Percentiles rank a stretch among this genome's conserved stretches.
Conservation (phyloP, 1,284 basidiomycete genomes). For the Pseudozyma thailandica region DNA sequence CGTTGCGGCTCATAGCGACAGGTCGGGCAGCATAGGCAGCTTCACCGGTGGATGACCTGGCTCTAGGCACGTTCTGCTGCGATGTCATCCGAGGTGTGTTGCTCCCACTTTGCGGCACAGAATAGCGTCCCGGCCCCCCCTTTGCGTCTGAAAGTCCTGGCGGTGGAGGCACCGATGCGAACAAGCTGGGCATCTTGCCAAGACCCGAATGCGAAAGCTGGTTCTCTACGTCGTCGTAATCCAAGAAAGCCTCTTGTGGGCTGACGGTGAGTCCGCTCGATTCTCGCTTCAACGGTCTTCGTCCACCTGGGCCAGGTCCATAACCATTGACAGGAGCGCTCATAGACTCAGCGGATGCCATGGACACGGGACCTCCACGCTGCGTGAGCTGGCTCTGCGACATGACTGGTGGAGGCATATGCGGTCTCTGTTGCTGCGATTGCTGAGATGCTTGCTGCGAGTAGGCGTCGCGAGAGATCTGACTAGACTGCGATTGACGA, state of each 20-base stretch:
- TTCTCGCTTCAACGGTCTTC: constrained; percentile 48
- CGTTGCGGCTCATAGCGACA: constrained; percentile 42
- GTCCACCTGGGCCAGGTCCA: constrained; percentile 12
- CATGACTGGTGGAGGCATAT: constrained; percentile 40
- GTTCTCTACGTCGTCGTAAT: constrained; percentile 54
- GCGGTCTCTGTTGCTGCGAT: constrained; percentile 19
- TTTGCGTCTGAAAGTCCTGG: constrained; percentile 44
- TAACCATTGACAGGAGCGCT: constrained; percentile 12
- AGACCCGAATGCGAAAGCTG: constrained; percentile 44
- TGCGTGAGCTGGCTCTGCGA: constrained; percentile 41
- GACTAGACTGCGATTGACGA: constrained; percentile 37
- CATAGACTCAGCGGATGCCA: constrained; percentile 25
- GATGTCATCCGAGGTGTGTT: constrained; percentile 26
- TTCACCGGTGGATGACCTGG: constrained; percentile 20
- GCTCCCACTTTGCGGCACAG: constrained; percentile 10
- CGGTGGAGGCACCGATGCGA: constrained; percentile 48
- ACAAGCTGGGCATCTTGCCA: constrained; percentile 46
- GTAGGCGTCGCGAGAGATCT: constrained; percentile 15
- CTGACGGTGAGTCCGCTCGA: constrained; percentile 62
- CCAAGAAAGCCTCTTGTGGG: constrained; percentile 57
- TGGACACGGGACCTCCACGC: constrained; percentile 40
- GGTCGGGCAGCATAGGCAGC: constrained; percentile 21
- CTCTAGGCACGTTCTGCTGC: constrained; percentile 17
- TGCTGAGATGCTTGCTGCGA: constrained; percentile 26
- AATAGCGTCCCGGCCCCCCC: constrained; percentile 3